Evolutionary conservation across 805 yeast genomes (phyloP), one percentile per base, ranked within the genome.

Genomic region (Wickerhamiella azymoides): DNA sequence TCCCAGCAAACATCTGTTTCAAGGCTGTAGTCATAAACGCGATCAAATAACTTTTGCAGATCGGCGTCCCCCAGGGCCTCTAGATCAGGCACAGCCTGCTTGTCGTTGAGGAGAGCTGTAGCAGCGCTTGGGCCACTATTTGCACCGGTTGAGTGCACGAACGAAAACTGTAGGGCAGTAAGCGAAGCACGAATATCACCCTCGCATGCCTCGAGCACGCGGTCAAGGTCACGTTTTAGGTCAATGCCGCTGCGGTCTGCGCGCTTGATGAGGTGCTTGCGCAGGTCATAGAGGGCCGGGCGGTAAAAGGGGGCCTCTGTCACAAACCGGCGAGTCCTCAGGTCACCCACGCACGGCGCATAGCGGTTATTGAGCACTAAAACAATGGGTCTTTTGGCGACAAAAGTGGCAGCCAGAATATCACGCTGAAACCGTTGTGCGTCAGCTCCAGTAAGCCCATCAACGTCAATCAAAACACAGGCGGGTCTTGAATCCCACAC

Each of bases 1-100:
- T 42, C 45, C 45, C 45, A 42, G 40, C 45, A 42, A 7, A 42
- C 40, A 11, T 42, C 40, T 6, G 45, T 42, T n/a, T 40, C 39
- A 38, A 40, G 38, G 14, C 42, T 21, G 19, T 36, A 37, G 25
- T 36, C 39, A 36, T 16, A 36, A 8, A 46, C 45, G 2, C 45
- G 38, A 33, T 36, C 39, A 30, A 36, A 36, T 18, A 46, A 36
- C 18, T 30, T 36, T 9, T 2, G 14, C 14, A 46, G 35, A 19
- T 46, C 48, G 5, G 10, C 9, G 21, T 41, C 45, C 2, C 26
- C 24, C 14, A 32, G 26, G 7, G 10, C 9, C 9, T 46, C 41
- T 17, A 46, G 17, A 7, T 36, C 27, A 3, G 40, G 36, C 2
- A 11, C 13, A 10, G 7, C 10, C 5, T 25, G 36, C 18, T 44